phyloP scores from a whole-genome alignment of 495 filamentous ascomycete genomes.

The Thozetella sp. region DNA sequence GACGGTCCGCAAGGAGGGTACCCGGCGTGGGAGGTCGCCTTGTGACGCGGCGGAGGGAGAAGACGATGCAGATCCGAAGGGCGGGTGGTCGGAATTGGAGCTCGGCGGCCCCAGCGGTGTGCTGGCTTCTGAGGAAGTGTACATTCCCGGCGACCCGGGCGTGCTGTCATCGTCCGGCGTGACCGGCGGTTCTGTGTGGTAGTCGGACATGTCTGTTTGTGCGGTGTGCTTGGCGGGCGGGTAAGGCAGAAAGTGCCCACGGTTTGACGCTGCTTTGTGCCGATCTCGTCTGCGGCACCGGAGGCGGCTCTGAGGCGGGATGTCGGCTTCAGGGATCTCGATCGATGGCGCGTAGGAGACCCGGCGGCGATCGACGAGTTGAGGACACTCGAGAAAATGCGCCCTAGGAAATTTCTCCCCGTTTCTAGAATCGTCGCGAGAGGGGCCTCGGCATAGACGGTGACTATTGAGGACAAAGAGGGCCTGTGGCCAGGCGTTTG shows the following conservation, averaged over 20 bases:
- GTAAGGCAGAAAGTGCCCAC: conserved; percentile 5
- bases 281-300: too few relatives aligned
- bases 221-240: background rate
- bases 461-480: too few relatives aligned
- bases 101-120: conserved; percentile 45
- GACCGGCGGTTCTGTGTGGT: conserved; percentile 27
- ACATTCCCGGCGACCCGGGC: conserved; percentile 39
- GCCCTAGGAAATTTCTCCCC: too few relatives aligned
- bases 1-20: conserved; percentile 56
- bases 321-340: too few relatives aligned
- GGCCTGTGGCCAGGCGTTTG: too few relatives aligned
- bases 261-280: conserved; percentile 4
- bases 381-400: too few relatives aligned
- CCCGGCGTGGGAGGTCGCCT: conserved; percentile 35
- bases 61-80: background rate
- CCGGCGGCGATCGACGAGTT: too few relatives aligned
- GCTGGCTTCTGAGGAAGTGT: conserved; percentile 43
- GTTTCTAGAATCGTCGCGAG: too few relatives aligned
- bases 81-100: conserved; percentile 25
- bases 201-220: conserved; percentile 31
- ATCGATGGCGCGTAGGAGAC: too few relatives aligned
- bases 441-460: too few relatives aligned
- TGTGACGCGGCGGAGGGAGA: conserved; percentile 12
- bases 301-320: too few relatives aligned
- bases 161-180: conserved; percentile 42